Base-by-base conservation (phyloP, 106 monocot species). In the Ottelia alismoides region DNA sequence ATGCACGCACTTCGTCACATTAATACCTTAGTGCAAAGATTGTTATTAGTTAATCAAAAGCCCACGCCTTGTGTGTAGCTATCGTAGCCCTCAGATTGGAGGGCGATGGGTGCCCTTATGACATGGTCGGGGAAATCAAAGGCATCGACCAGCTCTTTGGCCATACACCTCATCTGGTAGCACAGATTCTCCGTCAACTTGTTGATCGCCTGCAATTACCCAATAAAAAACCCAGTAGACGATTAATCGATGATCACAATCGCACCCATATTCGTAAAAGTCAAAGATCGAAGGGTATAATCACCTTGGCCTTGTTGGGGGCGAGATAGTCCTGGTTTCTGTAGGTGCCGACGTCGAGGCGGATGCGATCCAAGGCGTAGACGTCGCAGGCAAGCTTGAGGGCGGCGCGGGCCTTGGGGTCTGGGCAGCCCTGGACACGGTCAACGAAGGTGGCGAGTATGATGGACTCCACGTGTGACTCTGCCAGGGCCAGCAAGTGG, bases 231-330 rank as follows among this genome's bases (percentile, higher is more conserved):
- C 29, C 14, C 27, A 32, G 22, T 16, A 16, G 6, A 43, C 16
- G 10, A 43, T 7, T 16, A 7, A 43, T 7, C 40, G 6, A 43
- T 16, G 6, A 43, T 43, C 6, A 43, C 6, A 43, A 7, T 43
- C 10, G 40, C 40, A 43, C 16, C 16, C 40, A 43, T 7, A 43
- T 43, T 6, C 6, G 16, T 16, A 16, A 43, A 16, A 16, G 40
- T 43, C 40, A 6, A 43, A 43, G 40, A n/a, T n/a, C n/a, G n/a
- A n/a, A n/a, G 40, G 40, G 40, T 7, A 16, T 43, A 43, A 6
- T 25, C 78, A 89, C 98, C 85, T 99, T 99, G 45, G 90, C 98
- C 67, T 99, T 90, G 19, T 99, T 99, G 19, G 90, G 98, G 56
- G 98, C 82, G 7, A 99, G 69, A 63, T 86, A 99, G 58, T 99